phyloP scores from a whole-genome alignment of 257 asterid genomes.

The Solanum sejunctum region DNA sequence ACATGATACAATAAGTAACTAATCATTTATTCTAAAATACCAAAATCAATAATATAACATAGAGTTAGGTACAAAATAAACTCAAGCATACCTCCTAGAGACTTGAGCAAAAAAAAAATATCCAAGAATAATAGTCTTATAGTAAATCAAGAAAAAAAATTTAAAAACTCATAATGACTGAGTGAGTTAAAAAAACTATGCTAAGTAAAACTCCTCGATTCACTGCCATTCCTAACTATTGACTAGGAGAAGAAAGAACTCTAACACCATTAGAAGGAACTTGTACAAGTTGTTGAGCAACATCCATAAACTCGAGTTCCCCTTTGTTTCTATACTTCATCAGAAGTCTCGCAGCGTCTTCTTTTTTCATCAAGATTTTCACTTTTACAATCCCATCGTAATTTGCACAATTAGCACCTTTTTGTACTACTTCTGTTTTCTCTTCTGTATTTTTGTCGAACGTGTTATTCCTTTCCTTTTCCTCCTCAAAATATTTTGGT shows the following conservation, averaged over 20 bases:
- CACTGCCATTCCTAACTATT: background rate
- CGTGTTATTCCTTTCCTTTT: background rate
- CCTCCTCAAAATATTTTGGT: background rate
- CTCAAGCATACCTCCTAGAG: background rate
- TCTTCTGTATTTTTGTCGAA: background rate
- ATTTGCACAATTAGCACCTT: no score
- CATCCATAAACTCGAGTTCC: conserved; percentile 14
- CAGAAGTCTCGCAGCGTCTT: conserved; percentile 17
- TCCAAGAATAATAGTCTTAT: background rate
- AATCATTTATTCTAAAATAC: background rate
- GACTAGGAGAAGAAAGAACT: background rate
- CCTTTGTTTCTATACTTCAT: conserved; percentile 16
- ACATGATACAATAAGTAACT: background rate
- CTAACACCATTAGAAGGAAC: conserved; percentile 1
- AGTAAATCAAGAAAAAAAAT: background rate
- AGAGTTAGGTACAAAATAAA: background rate
- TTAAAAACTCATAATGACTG: background rate
- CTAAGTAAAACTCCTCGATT: fast-evolving
- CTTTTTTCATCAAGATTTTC: conserved; percentile 20
- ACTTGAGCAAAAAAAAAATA: background rate
- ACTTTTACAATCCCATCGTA: background rate
- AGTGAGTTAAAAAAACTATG: background rate
- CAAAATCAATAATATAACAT: background rate
- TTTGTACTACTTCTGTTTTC: background rate
- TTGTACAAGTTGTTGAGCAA: conserved; percentile 10